phyloP scores from a whole-genome alignment of 2,329 filamentous ascomycete genomes.

The Penicillium corylophilum region DNA sequence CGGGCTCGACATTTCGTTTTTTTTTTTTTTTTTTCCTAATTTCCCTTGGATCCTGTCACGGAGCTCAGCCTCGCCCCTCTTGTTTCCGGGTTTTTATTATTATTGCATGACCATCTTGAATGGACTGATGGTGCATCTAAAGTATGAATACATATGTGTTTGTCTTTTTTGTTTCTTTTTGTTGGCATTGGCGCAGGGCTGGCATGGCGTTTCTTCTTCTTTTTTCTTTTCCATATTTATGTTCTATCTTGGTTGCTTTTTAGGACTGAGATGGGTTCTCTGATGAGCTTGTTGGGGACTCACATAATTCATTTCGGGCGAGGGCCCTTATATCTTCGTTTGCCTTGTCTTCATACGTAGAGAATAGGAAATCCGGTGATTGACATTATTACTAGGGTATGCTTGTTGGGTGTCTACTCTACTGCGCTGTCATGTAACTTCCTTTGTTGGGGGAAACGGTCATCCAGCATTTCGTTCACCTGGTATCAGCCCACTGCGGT shows the following conservation, averaged over 20 bases:
- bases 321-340: neutral
- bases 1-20: neutral
- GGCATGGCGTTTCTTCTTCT: slow-evolving; percentile 17
- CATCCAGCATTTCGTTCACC: too few species aligned
- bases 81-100: neutral
- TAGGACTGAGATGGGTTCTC: neutral
- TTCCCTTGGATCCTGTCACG: neutral
- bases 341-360: neutral
- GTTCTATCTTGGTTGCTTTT: neutral
- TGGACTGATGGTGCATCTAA: slow-evolving; percentile 4
- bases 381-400: too few species aligned
- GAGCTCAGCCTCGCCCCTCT: neutral
- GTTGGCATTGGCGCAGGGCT: slow-evolving; percentile 23
- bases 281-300: neutral
- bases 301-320: slow-evolving; percentile 5
- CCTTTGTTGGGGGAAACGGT: too few species aligned
- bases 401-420: too few species aligned
- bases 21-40: slow-evolving; percentile 1
- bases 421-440: too few species aligned
- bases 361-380: too few species aligned
- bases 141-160: slow-evolving; percentile 18
- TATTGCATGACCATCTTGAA: neutral
- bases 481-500: too few species aligned
- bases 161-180: slow-evolving; percentile 7
- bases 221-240: slow-evolving; percentile 4